Evolutionary conservation across 202 grass and related monocot genomes (phyloP), one percentile per base, ranked within the genome.

Genomic region (Dendrocalamus latiflorus): DNA sequence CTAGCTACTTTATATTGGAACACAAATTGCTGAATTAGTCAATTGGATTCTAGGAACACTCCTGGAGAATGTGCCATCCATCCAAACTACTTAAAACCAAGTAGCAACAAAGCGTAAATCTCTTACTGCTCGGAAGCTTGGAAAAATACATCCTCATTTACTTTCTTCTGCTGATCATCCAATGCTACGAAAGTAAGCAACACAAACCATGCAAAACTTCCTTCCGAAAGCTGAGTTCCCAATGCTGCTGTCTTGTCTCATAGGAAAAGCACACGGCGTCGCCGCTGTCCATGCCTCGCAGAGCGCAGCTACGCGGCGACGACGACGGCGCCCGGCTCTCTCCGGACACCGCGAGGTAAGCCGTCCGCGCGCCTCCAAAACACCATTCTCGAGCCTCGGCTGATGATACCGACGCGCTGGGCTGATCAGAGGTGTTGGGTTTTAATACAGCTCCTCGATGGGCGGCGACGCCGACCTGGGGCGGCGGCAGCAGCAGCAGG

Each of bases 251-350:
- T 11, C 38, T 90, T 88, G 88, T 91, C 88, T 33, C 39, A 0
- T 93, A 93, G 88, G 91, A 93, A 88, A 88, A 80, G 24, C 63
- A 13, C 26, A 37, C 58, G 44, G 22, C 75, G 14, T 81, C 60
- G 50, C 62, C 72, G 6, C 33, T 45, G 78, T 65, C 81, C n/a
- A 70, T 56, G 36, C 58, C 72, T 47, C 66, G 51, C 43, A 63
- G 30, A 55, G 76, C 48, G n/a, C 82, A 30, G 20, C 76, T 68
- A 74, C 70, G 70, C n/a, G 22, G 9, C 43, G 42, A 49, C 43
- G 81, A 69, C 65, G 76, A 38, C 28, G 68, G 3, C 68, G 41
- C 15, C 73, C 56, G 21, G 45, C 57, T 30, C 42, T 88, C 83
- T 84, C 86, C 86, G 68, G 79, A 88, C 74, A 21, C 50, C 22